Conservation (phyloP, 495 filamentous ascomycete genomes). For the Xylaria acuta region DNA sequence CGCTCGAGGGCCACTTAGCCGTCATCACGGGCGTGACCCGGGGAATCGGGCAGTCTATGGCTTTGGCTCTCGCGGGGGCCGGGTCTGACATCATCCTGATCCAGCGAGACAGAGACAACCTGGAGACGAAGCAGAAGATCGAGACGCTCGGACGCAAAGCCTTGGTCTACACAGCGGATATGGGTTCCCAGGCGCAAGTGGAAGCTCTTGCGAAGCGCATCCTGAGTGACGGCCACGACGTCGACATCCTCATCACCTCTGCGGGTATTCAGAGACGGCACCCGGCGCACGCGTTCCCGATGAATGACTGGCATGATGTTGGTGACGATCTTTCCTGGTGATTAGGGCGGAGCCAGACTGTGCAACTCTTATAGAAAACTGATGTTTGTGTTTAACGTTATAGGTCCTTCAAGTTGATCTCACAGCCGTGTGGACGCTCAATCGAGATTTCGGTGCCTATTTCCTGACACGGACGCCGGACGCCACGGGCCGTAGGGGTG, state of each 20-base stretch:
- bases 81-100: conserved; percentile 27
- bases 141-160: conserved; percentile 26
- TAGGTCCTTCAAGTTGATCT: conserved; percentile 31
- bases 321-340: neutral
- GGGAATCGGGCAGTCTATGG: conserved; percentile 70
- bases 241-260: conserved; percentile 30
- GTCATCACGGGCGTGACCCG: conserved; percentile 73
- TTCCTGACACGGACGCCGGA: conserved; percentile 25
- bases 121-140: conserved; percentile 27
- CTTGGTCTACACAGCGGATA: conserved; percentile 25
- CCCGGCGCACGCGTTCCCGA: conserved; percentile 26
- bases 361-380: neutral
- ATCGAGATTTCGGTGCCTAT: conserved; percentile 28
- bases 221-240: conserved; percentile 37
- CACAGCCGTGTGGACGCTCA: conserved; percentile 26
- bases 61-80: conserved; percentile 53
- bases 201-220: conserved; percentile 39
- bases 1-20: conserved; percentile 71
- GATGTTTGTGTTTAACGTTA: neutral
- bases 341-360: neutral
- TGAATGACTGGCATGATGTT: conserved; percentile 30
- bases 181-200: conserved; percentile 31
- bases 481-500: conserved; percentile 23
- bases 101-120: conserved; percentile 26
- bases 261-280: conserved; percentile 29